phyloP scores from a whole-genome alignment of 129 eudicot genomes.

The Arctium minus region DNA sequence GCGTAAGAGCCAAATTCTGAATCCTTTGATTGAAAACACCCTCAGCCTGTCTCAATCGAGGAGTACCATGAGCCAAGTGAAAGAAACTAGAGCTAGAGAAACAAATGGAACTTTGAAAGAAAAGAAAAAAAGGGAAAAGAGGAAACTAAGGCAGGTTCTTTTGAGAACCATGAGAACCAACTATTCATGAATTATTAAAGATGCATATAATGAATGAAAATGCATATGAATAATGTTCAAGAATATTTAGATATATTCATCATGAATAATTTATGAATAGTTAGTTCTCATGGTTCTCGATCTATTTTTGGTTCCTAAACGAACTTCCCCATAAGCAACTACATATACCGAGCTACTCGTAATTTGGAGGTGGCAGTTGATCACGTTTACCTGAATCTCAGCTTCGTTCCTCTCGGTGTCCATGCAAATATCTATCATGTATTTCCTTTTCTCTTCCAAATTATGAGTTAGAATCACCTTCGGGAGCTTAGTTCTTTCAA shows the following conservation, averaged over 20 bases:
- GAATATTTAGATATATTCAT: neutral
- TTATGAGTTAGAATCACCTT: constrained; percentile 77
- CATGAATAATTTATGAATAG: neutral
- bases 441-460: constrained; percentile 84
- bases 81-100: neutral
- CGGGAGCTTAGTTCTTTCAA: constrained; percentile 90
- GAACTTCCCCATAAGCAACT: neutral
- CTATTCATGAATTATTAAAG: neutral
- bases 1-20: constrained; percentile 95
- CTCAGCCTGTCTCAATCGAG: constrained; percentile 62
- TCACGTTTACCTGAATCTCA: constrained; percentile 68
- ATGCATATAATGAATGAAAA: neutral
- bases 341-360: too few species aligned
- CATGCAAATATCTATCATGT: constrained; percentile 65
- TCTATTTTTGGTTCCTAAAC: too few species aligned
- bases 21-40: constrained; percentile 97
- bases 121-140: neutral
- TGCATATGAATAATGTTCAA: neutral
- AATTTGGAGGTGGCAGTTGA: neutral
- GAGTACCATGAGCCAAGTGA: neutral
- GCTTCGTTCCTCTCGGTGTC: constrained; percentile 86
- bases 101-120: neutral
- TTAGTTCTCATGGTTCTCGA: neutral
- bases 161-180: neutral
- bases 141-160: neutral